These are phyloP conservation scores for Cryomyces minteri DNA, from an alignment of 495 filamentous ascomycete species.

Conservation along the genomic window DNA sequence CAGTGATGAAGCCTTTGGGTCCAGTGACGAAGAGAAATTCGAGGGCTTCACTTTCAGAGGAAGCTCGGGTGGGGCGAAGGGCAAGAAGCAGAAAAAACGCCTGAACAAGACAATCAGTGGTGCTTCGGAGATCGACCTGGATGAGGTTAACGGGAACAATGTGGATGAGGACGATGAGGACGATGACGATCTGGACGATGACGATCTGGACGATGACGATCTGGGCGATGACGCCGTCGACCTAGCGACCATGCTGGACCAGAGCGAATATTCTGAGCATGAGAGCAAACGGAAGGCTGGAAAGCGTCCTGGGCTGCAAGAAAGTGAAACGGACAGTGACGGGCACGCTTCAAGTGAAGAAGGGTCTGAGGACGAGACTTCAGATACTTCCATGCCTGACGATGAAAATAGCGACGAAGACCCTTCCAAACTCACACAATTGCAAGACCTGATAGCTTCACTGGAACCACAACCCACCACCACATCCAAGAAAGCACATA, in stretches of 20 bases:
- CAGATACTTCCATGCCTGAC: slow-evolving; percentile 31
- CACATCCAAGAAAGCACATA: slow-evolving; percentile 11
- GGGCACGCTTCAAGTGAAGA: slow-evolving; percentile 28
- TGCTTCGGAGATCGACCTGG: slow-evolving; percentile 29
- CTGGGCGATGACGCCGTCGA: slow-evolving; percentile 76
- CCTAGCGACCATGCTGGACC: slow-evolving; percentile 63
- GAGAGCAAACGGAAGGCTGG: slow-evolving; percentile 6
- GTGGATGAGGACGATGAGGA: slow-evolving; percentile 34
- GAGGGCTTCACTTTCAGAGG: slow-evolving; percentile 20
- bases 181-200: slow-evolving; percentile 44
- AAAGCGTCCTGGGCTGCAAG: background rate
- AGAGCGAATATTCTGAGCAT: slow-evolving; percentile 30
- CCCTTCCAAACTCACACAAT: slow-evolving; percentile 37
- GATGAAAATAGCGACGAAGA: slow-evolving; percentile 42
- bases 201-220: too few relatives aligned
- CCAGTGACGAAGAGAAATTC: slow-evolving; percentile 31
- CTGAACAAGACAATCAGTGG: slow-evolving; percentile 12
- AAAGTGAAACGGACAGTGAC: slow-evolving; percentile 9
- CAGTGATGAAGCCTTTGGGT: slow-evolving; percentile 84
- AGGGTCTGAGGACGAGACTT: slow-evolving; percentile 25
- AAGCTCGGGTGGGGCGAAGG: slow-evolving; percentile 18
- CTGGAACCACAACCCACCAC: slow-evolving; percentile 28
- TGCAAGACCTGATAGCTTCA: slow-evolving; percentile 53
- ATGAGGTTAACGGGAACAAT: slow-evolving; percentile 29
- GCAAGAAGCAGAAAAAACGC: slow-evolving; percentile 11